A percentile compares a stretch with the other conserved stretches of the same genome.
Evolutionary conservation across 768 basidiomycete species (phyloP).

Genomic region (Polyporus arcularius): DNA sequence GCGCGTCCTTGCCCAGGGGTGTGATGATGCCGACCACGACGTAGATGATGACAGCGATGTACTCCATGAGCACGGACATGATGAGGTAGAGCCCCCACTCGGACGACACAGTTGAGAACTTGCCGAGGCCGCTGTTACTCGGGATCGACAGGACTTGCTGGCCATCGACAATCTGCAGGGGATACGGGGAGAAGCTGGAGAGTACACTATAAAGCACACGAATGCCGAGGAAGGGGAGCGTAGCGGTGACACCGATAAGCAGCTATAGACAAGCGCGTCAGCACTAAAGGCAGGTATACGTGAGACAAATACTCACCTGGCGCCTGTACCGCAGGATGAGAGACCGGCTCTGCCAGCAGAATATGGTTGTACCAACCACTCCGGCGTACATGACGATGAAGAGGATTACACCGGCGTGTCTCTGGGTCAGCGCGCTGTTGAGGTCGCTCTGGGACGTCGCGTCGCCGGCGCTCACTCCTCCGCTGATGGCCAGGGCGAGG

Average conservation of each 20-base stretch:
- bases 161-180: constrained; percentile 1
- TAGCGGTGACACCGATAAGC: constrained; percentile 51
- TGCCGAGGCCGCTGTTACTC: constrained; percentile 39
- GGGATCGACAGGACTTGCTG: constrained; percentile 24
- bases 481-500: constrained; percentile 35
- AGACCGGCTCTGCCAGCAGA: constrained; percentile 15
- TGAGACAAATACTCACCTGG: too few species aligned
- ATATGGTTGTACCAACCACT: constrained; percentile 12
- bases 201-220: constrained; percentile 60
- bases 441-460: constrained; percentile 14
- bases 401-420: constrained; percentile 36
- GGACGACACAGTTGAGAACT: constrained; percentile 58
- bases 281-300: too few species aligned
- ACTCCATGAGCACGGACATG: constrained; percentile 65
- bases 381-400: constrained; percentile 43
- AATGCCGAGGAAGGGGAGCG: constrained; percentile 62
- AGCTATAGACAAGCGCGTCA: constrained; percentile 40
- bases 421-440: constrained; percentile 29
- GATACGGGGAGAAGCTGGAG: constrained; percentile 55
- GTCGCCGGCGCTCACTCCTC: constrained; percentile 26
- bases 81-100: constrained; percentile 58
- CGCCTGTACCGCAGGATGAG: neutral
- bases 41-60: constrained; percentile 47
- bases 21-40: constrained; percentile 25
- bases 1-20: neutral